Evolutionary conservation across 805 yeast genomes (phyloP), one percentile per base, ranked within the genome.

Genomic region (Blastobotrys muscicola): DNA sequence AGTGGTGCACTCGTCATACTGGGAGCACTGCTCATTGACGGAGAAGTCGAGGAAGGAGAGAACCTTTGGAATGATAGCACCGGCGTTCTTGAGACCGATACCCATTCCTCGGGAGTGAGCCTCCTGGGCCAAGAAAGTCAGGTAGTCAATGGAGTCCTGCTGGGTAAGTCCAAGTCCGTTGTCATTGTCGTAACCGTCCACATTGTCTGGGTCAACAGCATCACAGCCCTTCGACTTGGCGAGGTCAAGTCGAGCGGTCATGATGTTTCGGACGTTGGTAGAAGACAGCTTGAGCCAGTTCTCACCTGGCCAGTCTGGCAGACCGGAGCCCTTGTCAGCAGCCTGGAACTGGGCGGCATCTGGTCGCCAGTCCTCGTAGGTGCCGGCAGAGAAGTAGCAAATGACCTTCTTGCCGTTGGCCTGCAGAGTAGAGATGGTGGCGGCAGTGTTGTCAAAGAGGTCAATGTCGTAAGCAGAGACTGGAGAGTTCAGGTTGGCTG

Each of bases 381-480:
- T 54, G 2, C 65, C 64, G 2, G 62, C 64, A 2, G 62, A 58
- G 36, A 60, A 59, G 42, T 60, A 60, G 43, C 65, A 60, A 3
- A 60, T 54, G n/a, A 60, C 63, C 38, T 48, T 48, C 14, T 52
- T 49, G 4, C 52, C 53, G 6, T 42, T 42, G 2, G 43, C 16
- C 10, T 58, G 62, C 11, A 60, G 47, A 2, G 36, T 15, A 2
- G 46, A 35, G 13, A 60, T 56, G 3, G 41, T 32, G n/a, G 38
- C 9, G 7, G 23, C 39, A 4, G 44, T 37, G 26, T 33, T 47
- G 29, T 53, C 58, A 37, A 57, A 60, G 16, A 60, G 45, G 42
- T 60, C 65, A 30, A 60, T 43, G 46, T 47, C 60, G 44, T 56
- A 59, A 4, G 58, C 55, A 1, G 45, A 47, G 4, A 54, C 50